Conservation (phyloP, 768 basidiomycete genomes). For the Termitomyces sp. region DNA sequence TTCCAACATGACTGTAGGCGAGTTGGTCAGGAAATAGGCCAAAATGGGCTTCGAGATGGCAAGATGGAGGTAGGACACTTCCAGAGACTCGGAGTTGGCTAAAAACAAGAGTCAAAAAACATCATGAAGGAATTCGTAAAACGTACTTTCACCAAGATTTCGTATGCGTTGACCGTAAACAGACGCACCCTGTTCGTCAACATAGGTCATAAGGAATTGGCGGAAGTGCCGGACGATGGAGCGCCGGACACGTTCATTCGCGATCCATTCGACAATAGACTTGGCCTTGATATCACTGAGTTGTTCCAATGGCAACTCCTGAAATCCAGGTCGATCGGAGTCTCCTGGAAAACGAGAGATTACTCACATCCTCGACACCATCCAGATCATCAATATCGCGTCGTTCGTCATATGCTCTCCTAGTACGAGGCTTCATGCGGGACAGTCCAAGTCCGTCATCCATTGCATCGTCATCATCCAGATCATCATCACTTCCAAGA, state of each 20-base stretch:
- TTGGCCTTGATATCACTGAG: conserved; percentile 97
- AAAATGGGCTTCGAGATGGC: conserved; percentile 90
- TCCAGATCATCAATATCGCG: conserved; percentile 89
- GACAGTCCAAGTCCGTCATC: conserved; percentile 63
- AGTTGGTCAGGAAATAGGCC: conserved; percentile 96
- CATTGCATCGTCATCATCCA: conserved; percentile 71
- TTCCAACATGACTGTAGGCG: conserved; percentile 86
- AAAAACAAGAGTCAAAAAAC: conserved; percentile 11
- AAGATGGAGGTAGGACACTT: conserved; percentile 96
- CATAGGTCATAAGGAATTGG: conserved; percentile 93
- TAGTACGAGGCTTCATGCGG: conserved; percentile 76
- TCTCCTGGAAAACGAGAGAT: not conserved
- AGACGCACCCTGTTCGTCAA: conserved; percentile 86
- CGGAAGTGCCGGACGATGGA: conserved; percentile 92
- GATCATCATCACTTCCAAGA: conserved; percentile 77
- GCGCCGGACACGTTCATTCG: conserved; percentile 84
- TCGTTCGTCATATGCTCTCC: conserved; percentile 93
- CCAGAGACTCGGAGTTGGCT: conserved; percentile 97
- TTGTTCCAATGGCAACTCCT: conserved; percentile 96
- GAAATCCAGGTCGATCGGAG: conserved; percentile 11
- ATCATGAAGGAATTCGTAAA: not conserved
- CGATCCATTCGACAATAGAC: conserved; percentile 97
- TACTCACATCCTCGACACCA: conserved; percentile 77
- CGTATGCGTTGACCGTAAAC: conserved; percentile 95
- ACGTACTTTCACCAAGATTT: conserved; percentile 88